These are phyloP conservation scores for Thinopyrum elongatum DNA, from an alignment of 176 grass and related monocot genomes.

Conservation along the genomic window DNA sequence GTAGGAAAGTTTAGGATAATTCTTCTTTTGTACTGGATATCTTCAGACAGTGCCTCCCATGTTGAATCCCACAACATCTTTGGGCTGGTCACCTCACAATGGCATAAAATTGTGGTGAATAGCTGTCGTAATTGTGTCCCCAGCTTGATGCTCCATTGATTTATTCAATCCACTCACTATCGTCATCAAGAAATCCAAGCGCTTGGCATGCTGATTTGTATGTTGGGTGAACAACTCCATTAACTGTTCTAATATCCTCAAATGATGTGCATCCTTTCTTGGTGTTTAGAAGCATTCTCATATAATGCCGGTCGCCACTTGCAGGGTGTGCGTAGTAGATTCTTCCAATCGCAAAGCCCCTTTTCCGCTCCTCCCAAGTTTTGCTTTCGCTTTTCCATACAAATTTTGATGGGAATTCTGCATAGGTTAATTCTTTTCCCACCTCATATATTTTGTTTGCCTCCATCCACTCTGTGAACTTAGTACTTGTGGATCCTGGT, in stretches of 20 bases:
- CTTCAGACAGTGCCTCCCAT: not conserved
- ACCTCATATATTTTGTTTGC: not conserved
- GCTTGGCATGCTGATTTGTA: too few relatives aligned
- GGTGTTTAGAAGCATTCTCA: not conserved
- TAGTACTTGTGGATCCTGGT: not conserved
- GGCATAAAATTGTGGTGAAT: not conserved
- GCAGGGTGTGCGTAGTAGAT: not conserved
- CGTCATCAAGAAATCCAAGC: too few relatives aligned
- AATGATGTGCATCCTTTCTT: not conserved
- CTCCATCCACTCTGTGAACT: slow-evolving; percentile 26
- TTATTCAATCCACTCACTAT: too few relatives aligned
- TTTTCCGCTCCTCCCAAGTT: not conserved
- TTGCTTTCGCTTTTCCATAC: not conserved
- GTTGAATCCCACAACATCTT: not conserved
- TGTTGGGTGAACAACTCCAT: too few relatives aligned
- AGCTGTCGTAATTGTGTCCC: too few relatives aligned
- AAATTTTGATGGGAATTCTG: not conserved
- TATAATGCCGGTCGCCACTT: not conserved
- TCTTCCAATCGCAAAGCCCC: not conserved
- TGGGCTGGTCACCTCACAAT: not conserved
- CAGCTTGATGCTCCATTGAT: too few relatives aligned
- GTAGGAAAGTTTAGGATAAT: too few relatives aligned
- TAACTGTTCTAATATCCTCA: too few relatives aligned
- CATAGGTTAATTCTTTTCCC: not conserved
- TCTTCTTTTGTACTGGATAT: not conserved